Conservation (phyloP, 2,329 filamentous ascomycete species). For the Cercospora citrullina region DNA sequence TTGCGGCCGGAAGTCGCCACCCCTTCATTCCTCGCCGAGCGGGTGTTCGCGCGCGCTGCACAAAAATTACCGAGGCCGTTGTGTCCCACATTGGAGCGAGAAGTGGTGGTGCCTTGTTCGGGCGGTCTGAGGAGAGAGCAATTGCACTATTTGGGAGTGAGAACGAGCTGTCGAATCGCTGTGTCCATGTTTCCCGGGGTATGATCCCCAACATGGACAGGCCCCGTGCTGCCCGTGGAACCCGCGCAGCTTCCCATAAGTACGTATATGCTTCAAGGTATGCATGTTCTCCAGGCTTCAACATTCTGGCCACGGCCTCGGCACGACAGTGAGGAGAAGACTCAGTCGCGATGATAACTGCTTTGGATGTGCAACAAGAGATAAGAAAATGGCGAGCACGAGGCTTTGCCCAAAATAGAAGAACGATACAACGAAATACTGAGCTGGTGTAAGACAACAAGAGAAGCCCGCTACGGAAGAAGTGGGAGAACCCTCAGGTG, state of each 20-base stretch:
- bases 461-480: neutral
- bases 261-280: slow-evolving; percentile 3
- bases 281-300: slow-evolving; percentile 8
- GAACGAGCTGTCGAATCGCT: slow-evolving; percentile 17
- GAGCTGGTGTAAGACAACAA: neutral
- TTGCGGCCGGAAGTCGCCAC: neutral
- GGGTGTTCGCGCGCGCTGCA: neutral
- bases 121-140: neutral
- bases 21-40: neutral
- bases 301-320: slow-evolving; percentile 3
- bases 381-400: neutral
- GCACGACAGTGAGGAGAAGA: neutral
- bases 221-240: neutral
- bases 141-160: neutral
- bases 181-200: neutral
- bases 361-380: neutral
- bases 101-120: neutral
- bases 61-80: slow-evolving; percentile 9
- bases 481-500: slow-evolving; percentile 9
- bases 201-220: neutral
- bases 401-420: neutral
- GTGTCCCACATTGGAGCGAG: neutral
- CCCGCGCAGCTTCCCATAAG: neutral
- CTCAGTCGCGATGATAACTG: neutral
- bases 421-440: neutral